phyloP scores from a whole-genome alignment of 108 stramenopile species.

The Phaeodactylum tricornutum region DNA sequence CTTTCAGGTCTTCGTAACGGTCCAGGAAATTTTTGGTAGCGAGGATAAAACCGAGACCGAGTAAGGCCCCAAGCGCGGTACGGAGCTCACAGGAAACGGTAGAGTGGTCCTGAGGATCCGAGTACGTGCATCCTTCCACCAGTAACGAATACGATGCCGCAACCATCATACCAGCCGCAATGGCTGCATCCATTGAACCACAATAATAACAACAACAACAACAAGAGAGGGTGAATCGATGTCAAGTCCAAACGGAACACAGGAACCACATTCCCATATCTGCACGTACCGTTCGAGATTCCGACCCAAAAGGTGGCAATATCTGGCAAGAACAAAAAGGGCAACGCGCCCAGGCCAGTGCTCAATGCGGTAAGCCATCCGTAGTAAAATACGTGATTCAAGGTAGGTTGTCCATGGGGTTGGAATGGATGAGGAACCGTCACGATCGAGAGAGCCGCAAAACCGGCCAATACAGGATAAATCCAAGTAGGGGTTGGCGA shows the following conservation, averaged over 20 bases:
- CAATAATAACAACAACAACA: too few relatives aligned
- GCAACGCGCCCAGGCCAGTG: slow-evolving; percentile 92
- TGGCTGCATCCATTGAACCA: slow-evolving; percentile 29
- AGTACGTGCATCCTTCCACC: slow-evolving; percentile 71
- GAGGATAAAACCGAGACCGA: slow-evolving; percentile 81
- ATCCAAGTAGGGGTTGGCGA: slow-evolving; percentile 23
- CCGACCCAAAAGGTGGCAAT: slow-evolving; percentile 75
- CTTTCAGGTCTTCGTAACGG: slow-evolving; percentile 81
- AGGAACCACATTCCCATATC: too few relatives aligned
- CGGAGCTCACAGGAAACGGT: slow-evolving; percentile 24
- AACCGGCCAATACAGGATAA: slow-evolving; percentile 7
- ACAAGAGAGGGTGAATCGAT: slow-evolving; percentile 1
- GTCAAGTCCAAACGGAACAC: too few relatives aligned
- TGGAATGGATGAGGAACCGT: slow-evolving; percentile 39
- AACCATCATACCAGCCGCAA: slow-evolving; percentile 98
- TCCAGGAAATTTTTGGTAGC: slow-evolving; percentile 72
- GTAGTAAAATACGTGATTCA: slow-evolving; percentile 90
- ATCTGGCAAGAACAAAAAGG: slow-evolving; percentile 68
- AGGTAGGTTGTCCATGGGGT: slow-evolving; percentile 38
- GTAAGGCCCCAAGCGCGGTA: slow-evolving; percentile 51
- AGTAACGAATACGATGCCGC: slow-evolving; percentile 86
- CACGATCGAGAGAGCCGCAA: slow-evolving; percentile 15
- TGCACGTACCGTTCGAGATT: slow-evolving; percentile 73
- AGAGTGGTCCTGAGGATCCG: slow-evolving; percentile 54
- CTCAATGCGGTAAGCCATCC: slow-evolving; percentile 95